Conservation (phyloP, 2,329 filamentous ascomycete genomes). For the Westerdykella sp. region DNA sequence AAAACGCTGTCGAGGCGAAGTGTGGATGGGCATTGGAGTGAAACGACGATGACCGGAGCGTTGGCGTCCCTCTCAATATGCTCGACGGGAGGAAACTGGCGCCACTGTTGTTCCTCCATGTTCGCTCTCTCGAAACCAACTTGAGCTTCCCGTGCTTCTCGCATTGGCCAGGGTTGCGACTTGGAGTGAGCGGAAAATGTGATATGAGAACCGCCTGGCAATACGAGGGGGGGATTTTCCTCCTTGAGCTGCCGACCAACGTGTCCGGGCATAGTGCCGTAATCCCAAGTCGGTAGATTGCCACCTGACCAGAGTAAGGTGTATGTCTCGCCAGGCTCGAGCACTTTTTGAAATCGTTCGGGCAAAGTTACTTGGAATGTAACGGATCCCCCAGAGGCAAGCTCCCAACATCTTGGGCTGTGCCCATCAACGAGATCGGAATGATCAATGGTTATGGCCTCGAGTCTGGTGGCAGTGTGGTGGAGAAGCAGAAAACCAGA, state of each 20-base stretch:
- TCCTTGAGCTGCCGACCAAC: constrained; percentile 1
- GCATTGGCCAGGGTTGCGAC: constrained; percentile 2
- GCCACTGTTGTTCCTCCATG: constrained; percentile 3
- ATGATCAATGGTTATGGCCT: neutral
- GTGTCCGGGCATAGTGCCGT: constrained; percentile 4
- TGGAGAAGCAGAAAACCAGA: neutral
- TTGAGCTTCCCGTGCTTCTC: constrained; percentile 1
- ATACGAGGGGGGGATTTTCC: neutral
- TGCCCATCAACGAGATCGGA: constrained; percentile 1
- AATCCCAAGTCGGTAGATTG: constrained; percentile 3
- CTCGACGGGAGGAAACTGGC: neutral
- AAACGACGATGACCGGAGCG: constrained; percentile 1
- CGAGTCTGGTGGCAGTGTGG: neutral
- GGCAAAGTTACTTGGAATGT: constrained; percentile 2
- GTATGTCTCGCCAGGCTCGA: constrained; percentile 1
- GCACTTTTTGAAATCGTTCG: constrained; percentile 3
- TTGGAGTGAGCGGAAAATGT: constrained; percentile 1
- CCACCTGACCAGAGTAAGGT: constrained; percentile 4
- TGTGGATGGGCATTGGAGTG: neutral
- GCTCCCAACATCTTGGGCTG: constrained; percentile 3
- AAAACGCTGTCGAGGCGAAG: neutral
- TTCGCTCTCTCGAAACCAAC: constrained; percentile 3
- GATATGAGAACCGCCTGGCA: constrained; percentile 3
- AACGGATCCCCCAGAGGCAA: constrained; percentile 1
- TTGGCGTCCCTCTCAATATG: neutral